Conservation (phyloP, 2,329 filamentous ascomycete species). For the Hymenotorrendiella dingleyae region DNA sequence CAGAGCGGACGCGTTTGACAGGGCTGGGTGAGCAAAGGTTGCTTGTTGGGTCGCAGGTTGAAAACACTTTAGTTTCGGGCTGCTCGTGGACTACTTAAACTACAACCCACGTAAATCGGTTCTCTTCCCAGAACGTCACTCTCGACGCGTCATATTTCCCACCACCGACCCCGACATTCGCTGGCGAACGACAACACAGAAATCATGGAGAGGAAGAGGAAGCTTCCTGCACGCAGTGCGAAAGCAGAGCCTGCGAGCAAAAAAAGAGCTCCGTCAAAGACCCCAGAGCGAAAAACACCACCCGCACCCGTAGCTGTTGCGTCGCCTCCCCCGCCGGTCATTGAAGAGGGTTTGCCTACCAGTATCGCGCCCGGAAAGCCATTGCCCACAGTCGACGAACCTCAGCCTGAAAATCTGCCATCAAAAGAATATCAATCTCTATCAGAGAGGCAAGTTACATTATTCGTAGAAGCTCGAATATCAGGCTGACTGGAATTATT, state of each 20-base stretch:
- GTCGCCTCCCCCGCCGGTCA: conserved; percentile 28
- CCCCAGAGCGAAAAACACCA: conserved; percentile 47
- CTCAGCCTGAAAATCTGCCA: conserved; percentile 59
- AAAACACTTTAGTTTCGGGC: no score
- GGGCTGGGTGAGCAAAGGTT: no score
- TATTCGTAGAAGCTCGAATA: neutral
- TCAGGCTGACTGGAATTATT: conserved; percentile 12
- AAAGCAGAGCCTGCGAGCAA: conserved; percentile 55
- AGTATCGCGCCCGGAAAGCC: conserved; percentile 60
- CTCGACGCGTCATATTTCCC: conserved; percentile 21
- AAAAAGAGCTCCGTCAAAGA: conserved; percentile 48
- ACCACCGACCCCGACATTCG: conserved; percentile 8
- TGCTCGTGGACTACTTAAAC: no score
- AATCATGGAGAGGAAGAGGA: conserved; percentile 60
- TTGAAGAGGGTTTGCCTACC: conserved; percentile 48
- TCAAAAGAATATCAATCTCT: conserved; percentile 66
- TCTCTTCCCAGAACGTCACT: no score
- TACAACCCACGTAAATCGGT: no score
- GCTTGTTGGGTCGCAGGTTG: no score
- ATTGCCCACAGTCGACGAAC: conserved; percentile 62
- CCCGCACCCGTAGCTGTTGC: conserved; percentile 32
- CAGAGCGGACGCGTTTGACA: no score
- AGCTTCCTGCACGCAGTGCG: conserved; percentile 56
- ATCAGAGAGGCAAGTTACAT: conserved; percentile 55
- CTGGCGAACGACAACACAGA: conserved; percentile 9